Percentiles rank a stretch among this genome's conserved stretches.
phyloP scores from a whole-genome alignment of 148 eudicot genomes.

The Persicaria maculosa region DNA sequence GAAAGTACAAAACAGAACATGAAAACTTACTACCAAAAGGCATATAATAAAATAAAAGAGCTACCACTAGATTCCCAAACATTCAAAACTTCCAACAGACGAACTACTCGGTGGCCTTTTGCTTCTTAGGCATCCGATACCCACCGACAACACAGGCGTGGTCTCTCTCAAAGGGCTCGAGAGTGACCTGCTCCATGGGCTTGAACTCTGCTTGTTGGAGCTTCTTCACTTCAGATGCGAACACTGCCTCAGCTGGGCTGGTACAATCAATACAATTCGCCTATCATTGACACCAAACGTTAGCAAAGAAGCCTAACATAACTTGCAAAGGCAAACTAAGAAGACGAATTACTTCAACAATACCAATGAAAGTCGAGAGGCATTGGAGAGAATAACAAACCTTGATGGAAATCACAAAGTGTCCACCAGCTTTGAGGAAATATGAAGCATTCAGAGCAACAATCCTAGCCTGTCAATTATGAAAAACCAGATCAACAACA shows the following conservation, averaged over 20 bases:
- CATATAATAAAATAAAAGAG: not conserved
- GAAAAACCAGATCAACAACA: not conserved
- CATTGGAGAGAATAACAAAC: constrained; percentile 22
- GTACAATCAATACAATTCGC: constrained; percentile 97
- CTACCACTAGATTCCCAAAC: not conserved
- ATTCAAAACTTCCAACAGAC: not conserved
- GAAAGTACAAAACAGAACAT: not conserved
- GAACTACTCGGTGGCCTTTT: constrained; percentile 31
- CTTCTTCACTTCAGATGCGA: constrained; percentile 86
- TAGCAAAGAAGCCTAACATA: not conserved
- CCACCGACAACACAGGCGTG: constrained; percentile 93
- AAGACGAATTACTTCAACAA: not conserved
- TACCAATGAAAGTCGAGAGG: not conserved
- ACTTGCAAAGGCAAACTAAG: too few species aligned
- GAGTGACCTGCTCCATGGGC: constrained; percentile 82
- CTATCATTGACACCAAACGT: constrained; percentile 20
- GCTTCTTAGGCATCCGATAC: constrained; percentile 78
- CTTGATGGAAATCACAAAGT: constrained; percentile 88
- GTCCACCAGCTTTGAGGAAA: constrained; percentile 70
- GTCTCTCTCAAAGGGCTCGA: constrained; percentile 89
- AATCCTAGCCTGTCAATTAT: constrained; percentile 65
- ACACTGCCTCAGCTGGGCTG: constrained; percentile 78
- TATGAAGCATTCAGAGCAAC: constrained; percentile 65
- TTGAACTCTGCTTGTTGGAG: constrained; percentile 84
- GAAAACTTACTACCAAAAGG: not conserved